Base-by-base conservation (phyloP, 1,139 yeast genomes). In the Ogataea hybrid region DNA sequence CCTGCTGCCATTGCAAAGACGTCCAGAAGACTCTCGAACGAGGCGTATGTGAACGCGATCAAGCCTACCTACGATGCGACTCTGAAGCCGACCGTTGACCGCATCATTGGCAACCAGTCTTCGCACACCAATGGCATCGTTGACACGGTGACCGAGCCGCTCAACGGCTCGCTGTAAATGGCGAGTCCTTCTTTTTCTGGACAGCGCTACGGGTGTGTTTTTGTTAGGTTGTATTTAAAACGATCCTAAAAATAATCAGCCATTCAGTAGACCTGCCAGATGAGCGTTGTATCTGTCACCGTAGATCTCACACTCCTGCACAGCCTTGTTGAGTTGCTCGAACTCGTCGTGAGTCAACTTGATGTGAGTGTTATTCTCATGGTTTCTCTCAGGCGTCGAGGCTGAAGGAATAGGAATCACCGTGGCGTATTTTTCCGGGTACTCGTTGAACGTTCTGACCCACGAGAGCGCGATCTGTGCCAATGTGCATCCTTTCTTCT, bases 361-460 rank as follows among this genome's bases (percentile, higher is more conserved):
- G 32, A 78, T 60, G 18, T 67, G 61, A 7, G 72, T 68, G 50
- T 75, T 69, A 62, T 85, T 87, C 57, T 77, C 83, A 39, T 71
- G 70, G 23, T 82, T 77, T 58, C 85, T 79, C 14, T 63, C 70
- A 8, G 67, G 64, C 22, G 80, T 75, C 5, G 88, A 73, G 8
- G 86, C 80, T 41, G 89, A 82, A 5, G 95, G 95, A 59, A 87
- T 84, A 32, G 96, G 95, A 33, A 88, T 63, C 37, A 86, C 70
- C 43, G 68, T 71, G n/a, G 88, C 77, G 46, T 73, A 75, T 25
- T 49, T 49, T 2, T 52, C 53, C 12, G 50, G 51, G 32, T 31
- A 48, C 6, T 50, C 56, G 29, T 47, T 44, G 42, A 39, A 45
- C 61, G 68, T 53, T 48, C 70, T 57, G 48, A 86, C 64, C 94